These are phyloP conservation scores for Mycena chlorophos DNA, from an alignment of 768 basidiomycete genomes.

Conservation along the genomic window DNA sequence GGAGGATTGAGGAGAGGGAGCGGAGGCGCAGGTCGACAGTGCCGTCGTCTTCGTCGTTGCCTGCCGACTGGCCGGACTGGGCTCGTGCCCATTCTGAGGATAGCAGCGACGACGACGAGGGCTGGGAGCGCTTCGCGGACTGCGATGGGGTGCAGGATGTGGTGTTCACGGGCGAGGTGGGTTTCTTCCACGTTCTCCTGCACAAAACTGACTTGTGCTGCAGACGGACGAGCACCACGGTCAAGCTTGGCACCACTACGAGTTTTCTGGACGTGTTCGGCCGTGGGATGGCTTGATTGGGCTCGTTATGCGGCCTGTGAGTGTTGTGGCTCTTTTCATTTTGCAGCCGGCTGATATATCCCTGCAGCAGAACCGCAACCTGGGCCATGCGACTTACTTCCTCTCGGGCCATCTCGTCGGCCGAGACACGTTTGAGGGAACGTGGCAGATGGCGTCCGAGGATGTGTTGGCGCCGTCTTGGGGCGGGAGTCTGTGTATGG, in stretches of 20 bases:
- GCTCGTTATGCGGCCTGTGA: constrained; percentile 34
- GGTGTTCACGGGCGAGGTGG: constrained; percentile 50
- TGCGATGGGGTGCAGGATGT: constrained; percentile 51
- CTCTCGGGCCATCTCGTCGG: constrained; percentile 19
- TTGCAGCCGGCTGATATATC: not conserved
- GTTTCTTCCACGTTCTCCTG: not conserved
- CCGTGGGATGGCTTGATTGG: constrained; percentile 43
- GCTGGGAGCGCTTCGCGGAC: constrained; percentile 12
- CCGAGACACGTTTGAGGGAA: constrained; percentile 18
- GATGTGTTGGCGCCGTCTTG: constrained; percentile 21
- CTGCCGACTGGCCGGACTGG: constrained; percentile 8
- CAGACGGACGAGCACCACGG: constrained; percentile 45
- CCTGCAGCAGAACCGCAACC: constrained; percentile 16
- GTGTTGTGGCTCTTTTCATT: not conserved
- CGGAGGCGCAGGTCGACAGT: constrained; percentile 8
- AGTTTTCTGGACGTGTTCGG: constrained; percentile 38
- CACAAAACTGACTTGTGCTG: not conserved
- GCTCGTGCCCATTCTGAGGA: constrained; percentile 4
- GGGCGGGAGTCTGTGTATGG: constrained; percentile 17
- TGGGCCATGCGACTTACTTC: constrained; percentile 18
- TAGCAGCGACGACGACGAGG: constrained; percentile 8
- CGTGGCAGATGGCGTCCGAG: constrained; percentile 19
- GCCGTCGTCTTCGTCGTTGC: not conserved
- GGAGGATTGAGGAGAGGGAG: not conserved
- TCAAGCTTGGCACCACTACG: constrained; percentile 39